Evolutionary conservation across 2,329 filamentous ascomycete species (phyloP), one percentile per base, ranked within the genome.

Genomic region (Epichloe festucae): DNA sequence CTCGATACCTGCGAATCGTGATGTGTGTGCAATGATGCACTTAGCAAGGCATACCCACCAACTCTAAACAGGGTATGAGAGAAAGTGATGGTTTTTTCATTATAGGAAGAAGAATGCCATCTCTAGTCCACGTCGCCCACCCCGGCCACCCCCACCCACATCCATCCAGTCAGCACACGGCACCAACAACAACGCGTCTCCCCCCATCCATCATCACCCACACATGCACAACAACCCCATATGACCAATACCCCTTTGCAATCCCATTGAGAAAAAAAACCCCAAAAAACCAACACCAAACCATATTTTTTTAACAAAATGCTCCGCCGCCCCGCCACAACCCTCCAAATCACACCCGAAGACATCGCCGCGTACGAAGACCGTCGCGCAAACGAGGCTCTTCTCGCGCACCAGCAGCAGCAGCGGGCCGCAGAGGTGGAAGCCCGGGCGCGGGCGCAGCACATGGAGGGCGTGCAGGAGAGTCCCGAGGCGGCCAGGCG

Each of bases 331-430:
- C 76, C 79, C 15, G 76, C 84, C 11, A 89, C 85, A 46, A 77
- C 78, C 14, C 78, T 89, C 55, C 72, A 76, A 51, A 76, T 88
- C 56, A 87, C 84, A 2, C 73, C 79, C 46, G 81, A 86, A 62
- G 85, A 89, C 65, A 74, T 88, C 40, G 81, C 82, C 40, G 72
- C 77, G 50, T 87, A 86, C 68, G 84, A 88, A 62, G 81, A 84
- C 63, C 74, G 75, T 31, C 76, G 81, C 54, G 70, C 69, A 23
- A 66, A 66, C 50, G 67, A 73, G 54, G 69, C 67, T 35, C 62
- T 65, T 21, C 63, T 62, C 10, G 62, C 63, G 17, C 67, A 69
- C 48, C 57, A 48, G 46, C 56, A 57, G 48, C 57, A 31, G 31
- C 31, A 31, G 31, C 31, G 52, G 44, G 57, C 19, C 41, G 42